A percentile compares a stretch with the other conserved stretches of the same genome.
phyloP scores from a whole-genome alignment of 768 basidiomycete species.

The Panaeolus cyanescens region DNA sequence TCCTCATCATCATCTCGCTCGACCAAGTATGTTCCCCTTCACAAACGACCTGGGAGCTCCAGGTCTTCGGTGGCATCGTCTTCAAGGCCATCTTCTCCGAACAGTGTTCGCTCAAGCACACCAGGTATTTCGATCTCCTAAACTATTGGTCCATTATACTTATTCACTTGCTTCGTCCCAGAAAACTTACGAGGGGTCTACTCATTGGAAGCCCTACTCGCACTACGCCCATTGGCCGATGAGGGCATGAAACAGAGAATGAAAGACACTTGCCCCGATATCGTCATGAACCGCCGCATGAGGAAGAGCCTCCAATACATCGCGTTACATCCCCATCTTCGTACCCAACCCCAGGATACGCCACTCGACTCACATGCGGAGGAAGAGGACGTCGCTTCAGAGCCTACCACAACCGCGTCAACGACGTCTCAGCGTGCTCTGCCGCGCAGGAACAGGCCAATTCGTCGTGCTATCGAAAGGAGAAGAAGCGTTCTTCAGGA shows the following conservation, averaged over 20 bases:
- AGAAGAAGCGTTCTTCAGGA: not conserved
- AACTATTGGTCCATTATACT: not conserved
- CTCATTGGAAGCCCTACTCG: slow-evolving; percentile 13
- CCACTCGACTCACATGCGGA: not conserved
- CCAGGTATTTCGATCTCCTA: not conserved
- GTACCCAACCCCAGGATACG: not conserved
- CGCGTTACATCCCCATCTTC: not conserved
- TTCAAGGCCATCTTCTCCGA: not conserved
- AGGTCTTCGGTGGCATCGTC: slow-evolving; percentile 7
- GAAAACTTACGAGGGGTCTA: slow-evolving; percentile 12
- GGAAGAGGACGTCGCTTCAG: not conserved
- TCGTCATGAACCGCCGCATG: slow-evolving; percentile 33
- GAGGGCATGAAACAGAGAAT: slow-evolving; percentile 23
- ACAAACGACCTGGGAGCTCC: slow-evolving; percentile 9
- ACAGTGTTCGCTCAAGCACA: not conserved
- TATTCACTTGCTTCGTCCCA: not conserved
- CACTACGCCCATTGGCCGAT: slow-evolving; percentile 19
- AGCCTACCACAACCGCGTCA: not conserved
- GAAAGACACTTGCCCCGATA: slow-evolving; percentile 24
- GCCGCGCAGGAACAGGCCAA: not conserved
- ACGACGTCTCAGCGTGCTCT: not conserved
- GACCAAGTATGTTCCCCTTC: slow-evolving; percentile 10
- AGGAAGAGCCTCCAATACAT: slow-evolving; percentile 28
- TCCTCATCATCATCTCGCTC: slow-evolving; percentile 2
- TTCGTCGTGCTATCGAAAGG: not conserved